Base-by-base conservation (phyloP, 768 basidiomycete genomes). In the Boletus sp. region DNA sequence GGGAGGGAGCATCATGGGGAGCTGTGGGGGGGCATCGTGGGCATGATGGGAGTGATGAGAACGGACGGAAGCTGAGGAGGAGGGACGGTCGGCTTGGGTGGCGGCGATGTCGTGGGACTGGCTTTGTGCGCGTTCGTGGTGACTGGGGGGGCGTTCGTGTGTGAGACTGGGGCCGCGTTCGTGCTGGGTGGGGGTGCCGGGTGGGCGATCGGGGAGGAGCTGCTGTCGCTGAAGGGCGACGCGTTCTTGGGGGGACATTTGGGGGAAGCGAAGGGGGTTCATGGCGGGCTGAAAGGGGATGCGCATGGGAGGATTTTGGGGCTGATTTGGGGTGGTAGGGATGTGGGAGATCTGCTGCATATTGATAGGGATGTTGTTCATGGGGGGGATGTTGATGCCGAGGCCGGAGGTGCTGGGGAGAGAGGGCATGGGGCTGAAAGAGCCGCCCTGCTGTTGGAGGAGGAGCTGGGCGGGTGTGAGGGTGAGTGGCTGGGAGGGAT, bases 381-480 rank as follows among this genome's bases (percentile, higher is more conserved):
- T 43, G 25, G 13, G 37, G 0, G 6, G 21, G 13, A 37, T 14
- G 30, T 42, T 54, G 13, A 35, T 23, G 15, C 14, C 43, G 43
- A 57, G 42, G 1, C 19, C 25, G 38, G 54, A n/a, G 53, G 38
- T n/a, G n/a, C n/a, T n/a, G 47, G 35, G 40, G 25, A 61, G 58
- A 5, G 64, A 15, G 34, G 40, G 42, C 42, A 63, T 57, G 10
- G 52, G 48, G 44, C 34, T 27, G 37, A 57, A 62, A 0, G 65
- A 15, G 34, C 46, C 55, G 8, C 57, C 52, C 48, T 71, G 68
- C 40, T 75, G 74, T 37, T 75, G 74, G 10, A 66, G 69, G 8
- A 74, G 59, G 11, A 74, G 62, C 47, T 74, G 73, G 0, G 73
- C 71, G 10, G 73, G 74, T 0, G 72, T 74, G 56, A 75, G 64